These are phyloP conservation scores for Hypoxylon perforatum DNA, from an alignment of 495 filamentous ascomycete genomes.

Conservation along the genomic window DNA sequence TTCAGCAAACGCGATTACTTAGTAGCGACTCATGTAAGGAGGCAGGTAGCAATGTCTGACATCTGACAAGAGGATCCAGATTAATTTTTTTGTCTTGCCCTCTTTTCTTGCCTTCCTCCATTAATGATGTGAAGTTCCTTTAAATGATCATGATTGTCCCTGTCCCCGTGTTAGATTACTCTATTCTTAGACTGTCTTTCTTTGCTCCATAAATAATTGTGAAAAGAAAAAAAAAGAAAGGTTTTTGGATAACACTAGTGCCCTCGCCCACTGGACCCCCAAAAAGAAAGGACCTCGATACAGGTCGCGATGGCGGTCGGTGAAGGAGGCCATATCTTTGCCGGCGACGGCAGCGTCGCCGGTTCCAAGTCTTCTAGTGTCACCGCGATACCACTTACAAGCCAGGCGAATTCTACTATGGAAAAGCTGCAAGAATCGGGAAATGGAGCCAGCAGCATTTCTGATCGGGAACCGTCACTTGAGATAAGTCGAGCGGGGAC, in stretches of 20 bases:
- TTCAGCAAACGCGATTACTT: too few relatives aligned
- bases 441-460: neutral
- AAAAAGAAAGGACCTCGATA: neutral
- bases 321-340: neutral
- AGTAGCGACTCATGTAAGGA: neutral
- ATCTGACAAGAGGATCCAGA: neutral
- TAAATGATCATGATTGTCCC: too few relatives aligned
- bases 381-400: conserved; percentile 10
- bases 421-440: conserved; percentile 3
- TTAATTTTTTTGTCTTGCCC: neutral
- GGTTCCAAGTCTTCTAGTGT: conserved; percentile 27
- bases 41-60: neutral
- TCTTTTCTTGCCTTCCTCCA: neutral
- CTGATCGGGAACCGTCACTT: conserved; percentile 14
- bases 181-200: too few relatives aligned
- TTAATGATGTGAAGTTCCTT: neutral
- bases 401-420: conserved; percentile 4
- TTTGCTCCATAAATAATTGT: too few relatives aligned
- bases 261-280: too few relatives aligned
- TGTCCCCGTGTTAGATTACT: too few relatives aligned
- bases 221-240: too few relatives aligned
- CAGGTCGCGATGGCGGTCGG: conserved; percentile 13
- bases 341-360: neutral
- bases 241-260: too few relatives aligned
- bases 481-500: conserved; percentile 13